Base-by-base conservation (phyloP, 192 early-diverging fungal species). In the Lobosporangium transversale region DNA sequence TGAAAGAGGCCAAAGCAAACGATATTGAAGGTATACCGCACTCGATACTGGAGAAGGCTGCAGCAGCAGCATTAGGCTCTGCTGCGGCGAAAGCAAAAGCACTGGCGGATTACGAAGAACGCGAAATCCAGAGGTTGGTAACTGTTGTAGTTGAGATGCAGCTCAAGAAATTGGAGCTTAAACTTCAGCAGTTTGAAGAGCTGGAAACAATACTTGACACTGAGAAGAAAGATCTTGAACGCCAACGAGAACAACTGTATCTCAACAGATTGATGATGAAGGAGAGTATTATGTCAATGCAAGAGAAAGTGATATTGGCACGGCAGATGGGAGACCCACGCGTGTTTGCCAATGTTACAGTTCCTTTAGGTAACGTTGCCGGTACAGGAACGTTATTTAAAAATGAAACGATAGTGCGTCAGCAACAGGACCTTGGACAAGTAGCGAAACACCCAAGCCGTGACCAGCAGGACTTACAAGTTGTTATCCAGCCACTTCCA, bases 141-240 rank as follows among this genome's bases (percentile, higher is more conserved):
- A 87, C 94, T 54, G 84, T 87, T 18, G 88, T 94, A 0, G 89
- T 98, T 2, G 91, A 97, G 56, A 82, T 91, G 53, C 95, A 99
- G 75, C 80, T 96, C 54, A 86, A 87, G 73, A 97, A 98, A 76
- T 62, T 98, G 53, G 92, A 95, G 60, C 84, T 95, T 24, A 99
- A 99, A 79, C 87, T 98, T 88, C 80, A 86, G 62, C 94, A 98
- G 78, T 96, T 99, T 74, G 89, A 96, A 44, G 93, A 97, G 70
- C 68, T 98, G 54, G 98, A 97, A 78, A 83, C 81, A 18, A 81
- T 96, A 3, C 73, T 99, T 14, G 97, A 97, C 54, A 83, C 85
- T n/a, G 97, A 99, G 80, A 82, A 92, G 68, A 83, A 85, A 57
- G 92, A 95, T 20, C 75, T 98, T 11, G 92, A 91, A 57, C 62